These are phyloP conservation scores for Volvox africanus DNA, from an alignment of 139 green algal species.

Conservation along the genomic window DNA sequence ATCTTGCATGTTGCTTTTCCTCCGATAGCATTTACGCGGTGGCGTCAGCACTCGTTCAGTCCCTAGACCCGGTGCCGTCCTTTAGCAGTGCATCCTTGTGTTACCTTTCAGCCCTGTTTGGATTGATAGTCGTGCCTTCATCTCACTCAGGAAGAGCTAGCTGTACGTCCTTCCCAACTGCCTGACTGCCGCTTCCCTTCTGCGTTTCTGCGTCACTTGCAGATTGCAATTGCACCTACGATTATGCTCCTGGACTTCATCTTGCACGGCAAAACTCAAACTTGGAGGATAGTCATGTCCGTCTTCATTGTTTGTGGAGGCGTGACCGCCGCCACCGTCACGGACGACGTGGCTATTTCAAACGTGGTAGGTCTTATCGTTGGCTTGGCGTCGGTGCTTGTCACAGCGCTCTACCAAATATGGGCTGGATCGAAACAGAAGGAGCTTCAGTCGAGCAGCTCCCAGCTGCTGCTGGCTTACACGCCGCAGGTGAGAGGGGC, in stretches of 20 bases:
- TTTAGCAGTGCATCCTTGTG: too few relatives aligned
- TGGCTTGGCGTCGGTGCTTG: conserved; percentile 70
- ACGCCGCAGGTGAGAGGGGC: conserved; percentile 39
- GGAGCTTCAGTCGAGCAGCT: conserved; percentile 68
- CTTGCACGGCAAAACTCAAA: conserved; percentile 66
- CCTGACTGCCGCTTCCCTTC: background rate
- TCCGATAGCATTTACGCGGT: too few relatives aligned
- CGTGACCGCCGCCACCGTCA: conserved; percentile 85
- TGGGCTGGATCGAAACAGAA: conserved; percentile 68
- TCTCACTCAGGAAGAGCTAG: too few relatives aligned
- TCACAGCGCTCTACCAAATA: conserved; percentile 71
- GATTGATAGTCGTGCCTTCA: too few relatives aligned
- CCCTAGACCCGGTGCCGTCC: too few relatives aligned
- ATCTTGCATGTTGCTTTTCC: too few relatives aligned
- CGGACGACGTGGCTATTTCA: conserved; percentile 66
- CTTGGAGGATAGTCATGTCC: background rate
- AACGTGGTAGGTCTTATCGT: conserved; percentile 76
- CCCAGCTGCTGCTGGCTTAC: conserved; percentile 67
- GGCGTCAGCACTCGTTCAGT: too few relatives aligned
- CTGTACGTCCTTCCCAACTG: background rate
- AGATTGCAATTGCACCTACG: conserved; percentile 86
- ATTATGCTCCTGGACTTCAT: conserved; percentile 80
- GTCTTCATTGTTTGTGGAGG: conserved; percentile 80
- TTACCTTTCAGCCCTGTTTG: too few relatives aligned
- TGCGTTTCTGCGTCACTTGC: background rate